Evolutionary conservation across 805 yeast genomes (phyloP), one percentile per base, ranked within the genome.

Genomic region (Spathaspora sp.): DNA sequence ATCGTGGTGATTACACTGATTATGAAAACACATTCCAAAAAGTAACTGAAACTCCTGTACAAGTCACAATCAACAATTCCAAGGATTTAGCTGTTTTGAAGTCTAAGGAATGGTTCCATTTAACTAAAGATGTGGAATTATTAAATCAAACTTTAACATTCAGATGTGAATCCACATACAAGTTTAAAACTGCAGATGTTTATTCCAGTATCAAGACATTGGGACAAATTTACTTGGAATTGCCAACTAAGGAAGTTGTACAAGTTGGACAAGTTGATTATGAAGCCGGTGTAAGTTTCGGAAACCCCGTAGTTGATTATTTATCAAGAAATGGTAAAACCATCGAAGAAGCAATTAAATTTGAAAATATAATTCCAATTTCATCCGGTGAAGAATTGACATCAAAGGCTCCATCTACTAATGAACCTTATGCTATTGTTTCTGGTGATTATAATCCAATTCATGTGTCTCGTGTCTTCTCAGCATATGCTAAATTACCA

Each of bases 361-460:
- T 94, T 67, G 99, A 93, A 72, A 87, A 89, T 68, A 81, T 89
- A 50, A 92, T 93, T 64, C 96, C 97, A 62, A 80, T 94, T 60
- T 81, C 87, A 45, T 78, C 86, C 51, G 78, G 81, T 53, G 82
- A 81, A 60, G 82, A 79, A 59, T 78, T 82, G 60, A 70, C 80
- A 44, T 77, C 86, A 5, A 89, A 89, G 69, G 88, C 98, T 44
- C 99, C 99, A 66, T 88, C 91, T 56, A 87, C 97, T 51, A 94
- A 94, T 71, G 98, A 90, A 76, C 89, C 96, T 26, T 94, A 94
- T 67, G 99, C 97, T 57, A 88, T 84, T 67, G 97, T 94, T 43
- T 93, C 98, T 56, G 98, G 98, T 67, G 99, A 94, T 73, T 93
- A 82, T 83, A 94, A 94, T 73, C 99, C 99, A 56, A 94, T 94